Base-by-base conservation (phyloP, 192 early-diverging fungal genomes). In the Gonapodya sp. region DNA sequence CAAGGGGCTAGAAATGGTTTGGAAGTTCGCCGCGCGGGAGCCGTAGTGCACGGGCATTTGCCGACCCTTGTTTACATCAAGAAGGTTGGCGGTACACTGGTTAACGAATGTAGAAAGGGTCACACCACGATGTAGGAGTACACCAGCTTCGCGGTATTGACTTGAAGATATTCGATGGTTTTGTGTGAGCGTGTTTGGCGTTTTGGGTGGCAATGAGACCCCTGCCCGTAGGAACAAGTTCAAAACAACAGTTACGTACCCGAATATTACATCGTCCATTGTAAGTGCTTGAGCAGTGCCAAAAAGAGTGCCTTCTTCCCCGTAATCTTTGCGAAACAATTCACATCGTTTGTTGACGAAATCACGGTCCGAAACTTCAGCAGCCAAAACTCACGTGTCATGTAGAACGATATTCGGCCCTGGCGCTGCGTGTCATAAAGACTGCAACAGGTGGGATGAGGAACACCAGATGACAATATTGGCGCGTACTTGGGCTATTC, bases 1-100 rank as follows among this genome's bases (percentile, higher is more conserved):
- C 78, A 99, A 86, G 24, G 79, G 73, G 24, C 31, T 35, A 14
- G 79, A 80, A 32, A 80, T 73, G 73, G 73, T 73, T 31, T 73
- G 36, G 73, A 73, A 80, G 73, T 80, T 80, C 18, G 34, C 30
- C 8, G 8, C 30, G 75, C 75, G 75, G 30, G 75, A 77, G 36
- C 95, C 96, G 83, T 97, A 99, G 85, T 99, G 97, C 36, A 99
- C 92, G 34, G 97, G 97, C 97, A 99, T 99, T 85, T 99, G 97
- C 30, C 97, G 92, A 46, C 97, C 97, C 85, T 98, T 97, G 36
- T 96, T 95, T 79, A 88, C 83, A 86, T 98, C 97, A 37, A 84
- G 81, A 35, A 90, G 93, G 82, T 98, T 99, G 24, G 93, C 92
- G 85, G 95, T 97, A 84, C 95, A 97, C 88, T 99, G 97, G 88